A percentile compares a stretch with the other conserved stretches of the same genome.
Conservation (phyloP, 495 filamentous ascomycete species). For the Glarea lozoyensis region DNA sequence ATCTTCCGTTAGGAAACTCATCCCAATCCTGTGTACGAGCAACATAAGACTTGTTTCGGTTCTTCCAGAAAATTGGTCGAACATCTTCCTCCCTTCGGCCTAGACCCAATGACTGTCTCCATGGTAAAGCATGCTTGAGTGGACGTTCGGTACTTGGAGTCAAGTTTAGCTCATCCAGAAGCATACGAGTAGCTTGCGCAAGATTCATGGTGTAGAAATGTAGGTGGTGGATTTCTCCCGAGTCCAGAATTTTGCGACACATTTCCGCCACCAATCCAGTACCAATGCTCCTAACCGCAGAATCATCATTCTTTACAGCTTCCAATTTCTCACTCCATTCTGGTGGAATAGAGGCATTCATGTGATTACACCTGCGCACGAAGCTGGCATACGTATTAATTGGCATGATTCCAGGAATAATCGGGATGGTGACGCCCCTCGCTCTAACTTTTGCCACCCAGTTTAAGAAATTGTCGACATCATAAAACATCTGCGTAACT, state of each 20-base stretch:
- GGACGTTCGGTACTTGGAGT: constrained; percentile 67
- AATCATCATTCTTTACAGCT: constrained; percentile 94
- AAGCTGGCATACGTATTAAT: constrained; percentile 94
- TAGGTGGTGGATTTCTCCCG: constrained; percentile 69
- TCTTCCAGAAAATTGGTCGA: constrained; percentile 97
- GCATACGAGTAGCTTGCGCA: constrained; percentile 85
- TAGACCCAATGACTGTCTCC: constrained; percentile 86
- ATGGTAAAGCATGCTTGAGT: constrained; percentile 77
- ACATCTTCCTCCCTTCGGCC: constrained; percentile 90
- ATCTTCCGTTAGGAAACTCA: constrained; percentile 97
- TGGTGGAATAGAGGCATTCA: constrained; percentile 70
- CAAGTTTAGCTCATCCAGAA: constrained; percentile 80
- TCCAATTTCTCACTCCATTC: constrained; percentile 76
- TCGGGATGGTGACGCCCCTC: constrained; percentile 78
- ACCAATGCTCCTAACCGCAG: constrained; percentile 82
- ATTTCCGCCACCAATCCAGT: constrained; percentile 85
- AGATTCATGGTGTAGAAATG: constrained; percentile 99
- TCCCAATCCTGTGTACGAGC: constrained; percentile 97
- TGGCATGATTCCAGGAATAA: constrained; percentile 98
- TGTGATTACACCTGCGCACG: constrained; percentile 80
- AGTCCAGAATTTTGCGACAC: constrained; percentile 72
- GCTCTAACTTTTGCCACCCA: constrained; percentile 84
- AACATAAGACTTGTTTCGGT: constrained; percentile 91
- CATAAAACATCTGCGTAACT: constrained; percentile 99
- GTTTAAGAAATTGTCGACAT: constrained; percentile 83